Percentiles rank a stretch among this genome's conserved stretches.
Conservation (phyloP, 2,329 filamentous ascomycete genomes). For the Fusarium avenaceum region DNA sequence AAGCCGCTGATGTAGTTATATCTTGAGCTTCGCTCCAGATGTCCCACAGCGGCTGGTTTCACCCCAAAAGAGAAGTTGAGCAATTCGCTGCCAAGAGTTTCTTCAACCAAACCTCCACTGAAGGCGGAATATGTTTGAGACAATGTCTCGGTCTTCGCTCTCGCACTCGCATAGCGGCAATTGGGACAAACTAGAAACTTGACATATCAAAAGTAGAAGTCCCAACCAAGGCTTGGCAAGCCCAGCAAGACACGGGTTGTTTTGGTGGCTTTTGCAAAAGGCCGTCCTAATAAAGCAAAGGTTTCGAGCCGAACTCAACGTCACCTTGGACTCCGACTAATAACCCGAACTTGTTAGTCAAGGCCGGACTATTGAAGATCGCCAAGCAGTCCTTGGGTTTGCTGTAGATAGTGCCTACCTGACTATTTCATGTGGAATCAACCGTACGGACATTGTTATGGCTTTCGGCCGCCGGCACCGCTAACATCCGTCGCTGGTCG, state of each 20-base stretch:
- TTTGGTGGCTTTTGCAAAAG: background rate
- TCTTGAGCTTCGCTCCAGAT: slow-evolving; percentile 19
- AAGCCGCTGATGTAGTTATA: slow-evolving; percentile 31
- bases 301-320: slow-evolving; percentile 3
- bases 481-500: slow-evolving; percentile 22
- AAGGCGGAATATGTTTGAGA: background rate
- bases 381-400: background rate
- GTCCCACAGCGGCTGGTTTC: slow-evolving; percentile 23
- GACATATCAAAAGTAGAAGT: too few relatives aligned
- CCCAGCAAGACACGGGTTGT: background rate
- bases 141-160: slow-evolving; percentile 4
- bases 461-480: slow-evolving; percentile 29
- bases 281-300: background rate
- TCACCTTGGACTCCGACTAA: slow-evolving; percentile 1
- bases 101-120: background rate
- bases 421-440: background rate
- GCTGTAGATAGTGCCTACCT: background rate
- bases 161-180: background rate
- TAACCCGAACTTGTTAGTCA: slow-evolving; percentile 13
- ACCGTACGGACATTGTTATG: slow-evolving; percentile 3
- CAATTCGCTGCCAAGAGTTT: slow-evolving; percentile 13
- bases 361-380: slow-evolving; percentile 2
- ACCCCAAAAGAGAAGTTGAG: slow-evolving; percentile 11
- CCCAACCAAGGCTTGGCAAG: too few relatives aligned
- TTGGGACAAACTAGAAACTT: background rate